phyloP scores from a whole-genome alignment of 208 protist genomes.

The Strigomonas culicis region DNA sequence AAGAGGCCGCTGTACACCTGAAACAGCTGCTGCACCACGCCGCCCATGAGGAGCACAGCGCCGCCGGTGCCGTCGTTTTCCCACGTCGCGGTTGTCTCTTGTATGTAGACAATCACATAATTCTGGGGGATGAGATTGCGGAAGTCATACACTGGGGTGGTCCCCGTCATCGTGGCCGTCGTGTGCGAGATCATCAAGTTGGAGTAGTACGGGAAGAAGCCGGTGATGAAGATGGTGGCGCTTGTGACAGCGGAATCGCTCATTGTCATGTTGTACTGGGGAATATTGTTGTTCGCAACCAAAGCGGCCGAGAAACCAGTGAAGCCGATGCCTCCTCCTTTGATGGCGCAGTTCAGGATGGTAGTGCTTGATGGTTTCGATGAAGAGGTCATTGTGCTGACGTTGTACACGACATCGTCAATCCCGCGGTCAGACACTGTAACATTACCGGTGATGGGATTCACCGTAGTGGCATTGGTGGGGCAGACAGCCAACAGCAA shows the following conservation, averaged over 20 bases:
- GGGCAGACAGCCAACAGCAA: too few species aligned
- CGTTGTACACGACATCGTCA: too few species aligned
- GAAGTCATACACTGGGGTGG: conserved; percentile 1
- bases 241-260: background rate
- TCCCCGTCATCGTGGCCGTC: background rate
- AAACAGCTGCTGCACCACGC: background rate
- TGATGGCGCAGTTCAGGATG: too few species aligned
- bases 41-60: background rate
- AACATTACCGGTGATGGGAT: too few species aligned
- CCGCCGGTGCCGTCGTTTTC: background rate
- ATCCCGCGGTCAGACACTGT: too few species aligned
- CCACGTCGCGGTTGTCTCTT: background rate
- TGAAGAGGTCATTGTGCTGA: too few species aligned
- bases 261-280: background rate
- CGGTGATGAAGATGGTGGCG: background rate
- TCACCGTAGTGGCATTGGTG: too few species aligned
- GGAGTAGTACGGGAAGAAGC: background rate
- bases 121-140: background rate
- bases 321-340: too few species aligned
- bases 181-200: background rate
- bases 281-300: too few species aligned
- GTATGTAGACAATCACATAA: background rate
- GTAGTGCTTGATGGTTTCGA: too few species aligned
- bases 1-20: background rate
- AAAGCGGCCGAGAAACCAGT: too few species aligned